Evolutionary conservation across 1,139 yeast genomes (phyloP).

Genomic region (Geotrichum australiense): DNA sequence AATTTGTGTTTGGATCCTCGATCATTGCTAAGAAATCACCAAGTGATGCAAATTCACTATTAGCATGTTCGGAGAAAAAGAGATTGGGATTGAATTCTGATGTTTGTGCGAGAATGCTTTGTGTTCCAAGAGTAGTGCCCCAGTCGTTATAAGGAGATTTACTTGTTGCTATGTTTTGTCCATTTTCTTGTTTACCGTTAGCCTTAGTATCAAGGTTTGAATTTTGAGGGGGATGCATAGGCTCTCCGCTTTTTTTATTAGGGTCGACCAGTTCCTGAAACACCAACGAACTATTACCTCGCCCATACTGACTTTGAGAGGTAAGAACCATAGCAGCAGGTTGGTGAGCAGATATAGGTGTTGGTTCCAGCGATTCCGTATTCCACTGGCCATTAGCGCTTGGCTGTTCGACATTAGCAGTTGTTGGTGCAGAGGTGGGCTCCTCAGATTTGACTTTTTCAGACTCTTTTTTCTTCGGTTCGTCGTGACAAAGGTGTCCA

Average conservation of each 20-base stretch:
- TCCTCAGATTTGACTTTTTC: constrained; percentile 10
- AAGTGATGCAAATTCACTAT: constrained; percentile 83
- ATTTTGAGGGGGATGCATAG: constrained; percentile 10
- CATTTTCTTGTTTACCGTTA: constrained; percentile 1
- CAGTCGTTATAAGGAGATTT: constrained; percentile 21
- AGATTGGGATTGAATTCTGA: constrained; percentile 36
- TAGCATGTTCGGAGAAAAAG: constrained; percentile 86
- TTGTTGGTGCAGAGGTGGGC: not conserved
- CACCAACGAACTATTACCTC: constrained; percentile 11
- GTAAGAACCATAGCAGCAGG: constrained; percentile 19
- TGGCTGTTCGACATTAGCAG: too few relatives aligned
- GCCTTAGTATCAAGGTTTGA: not conserved
- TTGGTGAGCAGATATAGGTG: constrained; percentile 17
- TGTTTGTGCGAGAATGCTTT: constrained; percentile 24
- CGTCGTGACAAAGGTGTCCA: constrained; percentile 84
- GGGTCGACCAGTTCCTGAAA: constrained; percentile 15
- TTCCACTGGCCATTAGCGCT: constrained; percentile 3
- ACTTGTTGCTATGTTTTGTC: constrained; percentile 1
- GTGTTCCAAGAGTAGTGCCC: constrained; percentile 23
- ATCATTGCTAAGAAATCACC: constrained; percentile 87
- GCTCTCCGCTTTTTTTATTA: not conserved
- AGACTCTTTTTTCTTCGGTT: constrained; percentile 36
- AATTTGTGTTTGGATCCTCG: constrained; percentile 53
- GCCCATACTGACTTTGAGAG: constrained; percentile 13
- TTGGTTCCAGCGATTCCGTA: constrained; percentile 8